Base-by-base conservation (phyloP, 2,329 filamentous ascomycete genomes). In the Fusarium algeriense region DNA sequence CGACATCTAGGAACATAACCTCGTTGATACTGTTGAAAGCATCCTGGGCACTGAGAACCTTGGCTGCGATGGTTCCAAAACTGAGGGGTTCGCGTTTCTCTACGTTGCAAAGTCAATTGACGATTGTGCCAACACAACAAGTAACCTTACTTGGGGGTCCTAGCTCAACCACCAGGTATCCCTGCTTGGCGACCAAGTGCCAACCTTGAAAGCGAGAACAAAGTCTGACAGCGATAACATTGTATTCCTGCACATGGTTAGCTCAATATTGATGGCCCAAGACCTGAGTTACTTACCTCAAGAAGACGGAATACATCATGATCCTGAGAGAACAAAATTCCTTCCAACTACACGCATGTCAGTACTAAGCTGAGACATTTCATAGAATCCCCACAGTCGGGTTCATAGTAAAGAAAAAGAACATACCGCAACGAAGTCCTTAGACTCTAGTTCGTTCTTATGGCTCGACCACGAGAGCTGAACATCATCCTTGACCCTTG, bases 101-200 rank as follows among this genome's bases (percentile, higher is more conserved):
- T 40, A 7, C 7, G 19, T 23, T 23, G 6, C 19, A 20, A 12
- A 20, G 7, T 40, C 6, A 0, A 14, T 40, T 40, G 20, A n/a
- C 19, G 19, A n/a, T 20, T 1, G 10, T 20, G 8, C 0, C 12
- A 6, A 13, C 10, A 40, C 7, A 20, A 14, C 1, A 40, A 5
- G 38, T 40, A n/a, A 1, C 12, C 19, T 20, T 40, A 40, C 38
- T n/a, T 20, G 38, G 19, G 7, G 38, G 0, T 4, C 38, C 38
- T 4, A 40, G 14, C 3, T 40, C 38, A 0, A 20, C 38, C 6
- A 40, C 38, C 0, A 40, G 38, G 1, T 40, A 40, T 13, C 38
- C 19, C 5, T 40, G 19, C 4, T 40, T 40, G 0, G 38, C 38
- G 11, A 40, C 11, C 19, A 40, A 40, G 0, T 40, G 5, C 38